Base-by-base conservation (phyloP, 768 basidiomycete species). In the Amanita molliuscula region DNA sequence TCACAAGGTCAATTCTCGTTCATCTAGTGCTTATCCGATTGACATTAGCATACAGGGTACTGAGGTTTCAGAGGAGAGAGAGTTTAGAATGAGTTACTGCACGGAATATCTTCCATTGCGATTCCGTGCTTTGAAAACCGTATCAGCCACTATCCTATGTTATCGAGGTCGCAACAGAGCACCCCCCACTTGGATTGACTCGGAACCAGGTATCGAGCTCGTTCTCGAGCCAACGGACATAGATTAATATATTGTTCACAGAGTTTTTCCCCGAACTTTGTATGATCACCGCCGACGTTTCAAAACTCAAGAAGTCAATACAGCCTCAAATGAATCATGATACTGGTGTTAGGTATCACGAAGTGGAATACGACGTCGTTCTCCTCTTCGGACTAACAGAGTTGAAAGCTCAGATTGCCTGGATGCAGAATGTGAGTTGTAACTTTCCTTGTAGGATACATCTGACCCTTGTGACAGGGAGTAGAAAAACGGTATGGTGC, bases 331-430 rank as follows among this genome's bases (percentile, higher is more conserved):
- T 25, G n/a, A 45, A 38, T 6, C 28, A 29, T 5, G 37, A 35
- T 44, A 46, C 9, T 40, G 41, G 41, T 7, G 13, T 23, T 3
- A 29, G 46, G n/a, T 63, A 62, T 50, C 65, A 62, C 42, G 20
- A 38, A 29, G 3, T 60, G 28, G 52, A 60, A 10, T 76, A 66
- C 44, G 65, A 68, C 11, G 59, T 77, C 28, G 41, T 74, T 31
- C 53, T 77, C 45, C 64, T 62, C 45, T 70, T 73, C 34, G 76
- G 76, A 0, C 44, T 67, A 34, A 73, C 74, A 0, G 75, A 77
- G 46, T 37, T 76, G 13, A 67, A 72, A 50, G 73, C 73, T 0
- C 69, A 73, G 40, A 64, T 75, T 10, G 58, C 62, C 10, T 77
- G 75, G 75, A 59, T 52, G 42, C 71, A 76, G 45, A 54, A 66